These are phyloP conservation scores for Auxenochlorella pyrenoidosa DNA, from an alignment of 139 green algal genomes.

Conservation along the genomic window DNA sequence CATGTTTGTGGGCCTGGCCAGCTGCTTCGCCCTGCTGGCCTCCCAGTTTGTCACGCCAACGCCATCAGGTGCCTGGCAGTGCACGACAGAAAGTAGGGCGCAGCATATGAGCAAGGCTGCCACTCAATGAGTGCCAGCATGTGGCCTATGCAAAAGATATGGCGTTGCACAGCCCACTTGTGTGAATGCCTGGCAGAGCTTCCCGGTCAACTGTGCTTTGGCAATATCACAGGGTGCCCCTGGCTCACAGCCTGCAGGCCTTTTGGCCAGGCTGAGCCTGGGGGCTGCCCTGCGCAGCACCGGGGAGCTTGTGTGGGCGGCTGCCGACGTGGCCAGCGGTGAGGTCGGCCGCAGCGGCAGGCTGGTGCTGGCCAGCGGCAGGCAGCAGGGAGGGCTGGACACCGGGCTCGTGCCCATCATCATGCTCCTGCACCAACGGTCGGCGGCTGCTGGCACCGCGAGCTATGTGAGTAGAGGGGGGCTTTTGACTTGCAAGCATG, in stretches of 20 bases:
- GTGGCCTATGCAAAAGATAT: no score
- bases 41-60: slow-evolving; percentile 5
- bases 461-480: background rate
- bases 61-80: background rate
- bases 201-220: no score
- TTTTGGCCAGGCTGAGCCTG: background rate
- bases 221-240: no score
- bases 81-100: no score
- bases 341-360: background rate
- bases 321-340: background rate
- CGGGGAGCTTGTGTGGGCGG: background rate
- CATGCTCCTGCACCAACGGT: background rate
- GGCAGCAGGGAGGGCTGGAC: background rate
- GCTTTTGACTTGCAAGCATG: no score
- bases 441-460: background rate
- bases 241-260: no score
- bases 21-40: background rate
- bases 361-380: slow-evolving; percentile 1
- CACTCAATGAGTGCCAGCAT: no score
- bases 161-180: no score
- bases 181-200: no score
- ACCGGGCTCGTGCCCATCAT: background rate
- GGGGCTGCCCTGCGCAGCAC: background rate
- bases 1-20: background rate
- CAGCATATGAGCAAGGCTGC: no score